Evolutionary conservation across 129 eudicot species (phyloP).

Genomic region (Glebionis coronaria): DNA sequence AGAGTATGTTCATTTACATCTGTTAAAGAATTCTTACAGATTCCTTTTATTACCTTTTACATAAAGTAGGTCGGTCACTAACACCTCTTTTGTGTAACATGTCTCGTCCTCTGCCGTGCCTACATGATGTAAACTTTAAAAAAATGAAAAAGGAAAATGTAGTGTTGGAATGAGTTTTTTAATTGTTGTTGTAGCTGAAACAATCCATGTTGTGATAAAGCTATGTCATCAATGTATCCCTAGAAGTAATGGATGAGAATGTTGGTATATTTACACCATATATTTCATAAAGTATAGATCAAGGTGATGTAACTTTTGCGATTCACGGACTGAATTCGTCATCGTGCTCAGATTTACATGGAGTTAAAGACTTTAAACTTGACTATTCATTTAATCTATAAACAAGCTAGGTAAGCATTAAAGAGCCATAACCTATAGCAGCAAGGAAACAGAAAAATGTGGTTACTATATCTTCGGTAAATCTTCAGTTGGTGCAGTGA

Average conservation of each 20-base stretch:
- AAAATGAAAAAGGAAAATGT: too few relatives aligned
- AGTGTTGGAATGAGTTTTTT: background rate
- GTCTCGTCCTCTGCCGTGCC: background rate
- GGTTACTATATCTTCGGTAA: too few relatives aligned
- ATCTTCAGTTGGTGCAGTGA: background rate
- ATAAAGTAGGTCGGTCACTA: background rate
- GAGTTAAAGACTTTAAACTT: background rate
- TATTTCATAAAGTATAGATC: too few relatives aligned
- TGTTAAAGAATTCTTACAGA: background rate
- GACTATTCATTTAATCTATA: background rate
- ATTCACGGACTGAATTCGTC: background rate
- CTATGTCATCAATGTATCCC: background rate
- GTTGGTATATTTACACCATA: background rate
- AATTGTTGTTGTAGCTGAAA: background rate
- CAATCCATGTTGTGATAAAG: conserved; percentile 8
- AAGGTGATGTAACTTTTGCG: background rate
- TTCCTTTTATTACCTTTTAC: background rate
- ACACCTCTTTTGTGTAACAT: background rate
- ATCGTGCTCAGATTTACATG: background rate
- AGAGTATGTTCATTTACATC: background rate
- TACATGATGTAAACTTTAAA: background rate
- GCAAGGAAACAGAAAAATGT: background rate
- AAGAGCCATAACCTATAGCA: too few relatives aligned
- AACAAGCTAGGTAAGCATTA: background rate
- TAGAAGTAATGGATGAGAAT: background rate